Evolutionary conservation across 768 basidiomycete genomes (phyloP).

Genomic region (Lactifluus pinguis): DNA sequence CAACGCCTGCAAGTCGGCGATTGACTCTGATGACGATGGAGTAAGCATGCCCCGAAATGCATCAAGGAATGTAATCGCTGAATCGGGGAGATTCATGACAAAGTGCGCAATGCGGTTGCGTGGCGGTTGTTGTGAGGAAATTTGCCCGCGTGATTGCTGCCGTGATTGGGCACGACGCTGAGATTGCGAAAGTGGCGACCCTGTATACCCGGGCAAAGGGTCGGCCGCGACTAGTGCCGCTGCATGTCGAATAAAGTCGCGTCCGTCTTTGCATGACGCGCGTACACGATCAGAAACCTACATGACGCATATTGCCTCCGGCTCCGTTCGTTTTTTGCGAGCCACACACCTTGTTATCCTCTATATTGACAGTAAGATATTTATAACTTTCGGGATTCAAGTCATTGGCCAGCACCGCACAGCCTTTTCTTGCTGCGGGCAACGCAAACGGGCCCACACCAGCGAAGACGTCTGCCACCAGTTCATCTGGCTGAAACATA

Average conservation of each 20-base stretch:
- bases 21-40: conserved; percentile 29
- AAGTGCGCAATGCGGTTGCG: conserved; percentile 69
- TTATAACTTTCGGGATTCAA: conserved; percentile 83
- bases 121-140: conserved; percentile 22
- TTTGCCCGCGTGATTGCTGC: conserved; percentile 23
- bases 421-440: conserved; percentile 88
- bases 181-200: conserved; percentile 27
- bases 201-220: conserved; percentile 56
- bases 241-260: conserved; percentile 66
- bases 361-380: conserved; percentile 65
- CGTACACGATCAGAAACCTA: conserved; percentile 68
- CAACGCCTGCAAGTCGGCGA: conserved; percentile 32
- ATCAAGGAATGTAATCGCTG: conserved; percentile 82
- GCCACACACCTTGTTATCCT: conserved; percentile 61
- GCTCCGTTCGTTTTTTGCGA: background rate
- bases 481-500: conserved; percentile 60
- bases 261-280: conserved; percentile 76
- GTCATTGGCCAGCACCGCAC: conserved; percentile 86
- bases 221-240: conserved; percentile 44
- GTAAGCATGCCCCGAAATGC: conserved; percentile 70
- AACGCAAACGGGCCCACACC: conserved; percentile 96
- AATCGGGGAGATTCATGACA: conserved; percentile 97
- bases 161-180: conserved; percentile 36
- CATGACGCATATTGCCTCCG: conserved; percentile 1
- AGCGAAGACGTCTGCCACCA: conserved; percentile 91